Percentiles rank a stretch among this genome's conserved stretches.
Evolutionary conservation across 495 filamentous ascomycete genomes (phyloP).

Genomic region (Lophiostoma macrostomum): DNA sequence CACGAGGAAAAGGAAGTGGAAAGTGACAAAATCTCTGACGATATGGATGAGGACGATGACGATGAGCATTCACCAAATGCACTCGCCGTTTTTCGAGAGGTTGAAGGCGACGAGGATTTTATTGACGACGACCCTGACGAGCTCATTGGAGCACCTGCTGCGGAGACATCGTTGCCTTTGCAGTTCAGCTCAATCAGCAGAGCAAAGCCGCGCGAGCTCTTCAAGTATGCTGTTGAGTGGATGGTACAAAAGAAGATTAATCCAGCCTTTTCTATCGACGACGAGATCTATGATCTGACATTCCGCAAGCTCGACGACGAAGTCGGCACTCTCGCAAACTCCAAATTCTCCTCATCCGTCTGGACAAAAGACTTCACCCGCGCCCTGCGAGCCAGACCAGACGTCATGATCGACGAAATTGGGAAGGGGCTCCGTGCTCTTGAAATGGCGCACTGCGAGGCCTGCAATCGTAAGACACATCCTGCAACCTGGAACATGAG

Average conservation of each 20-base stretch:
- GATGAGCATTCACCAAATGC: constrained; percentile 20
- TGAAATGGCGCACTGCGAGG: constrained; percentile 59
- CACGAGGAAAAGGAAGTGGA: constrained; percentile 27
- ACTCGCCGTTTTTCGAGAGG: constrained; percentile 39
- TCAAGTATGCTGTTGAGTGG: constrained; percentile 78
- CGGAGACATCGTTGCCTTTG: constrained; percentile 60
- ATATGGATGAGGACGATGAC: constrained; percentile 17
- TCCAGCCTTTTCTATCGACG: constrained; percentile 64
- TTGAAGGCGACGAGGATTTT: constrained; percentile 70
- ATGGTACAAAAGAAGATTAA: constrained; percentile 75
- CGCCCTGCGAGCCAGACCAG: constrained; percentile 65
- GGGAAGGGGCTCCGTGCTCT: constrained; percentile 23
- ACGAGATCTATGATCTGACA: constrained; percentile 65
- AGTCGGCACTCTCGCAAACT: constrained; percentile 62
- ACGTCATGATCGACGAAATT: constrained; percentile 38
- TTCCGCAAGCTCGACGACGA: constrained; percentile 75
- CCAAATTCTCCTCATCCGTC: constrained; percentile 68
- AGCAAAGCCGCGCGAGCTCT: constrained; percentile 70
- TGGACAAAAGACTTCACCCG: constrained; percentile 68
- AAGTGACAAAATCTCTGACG: constrained; percentile 17
- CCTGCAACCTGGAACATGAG: constrained; percentile 60
- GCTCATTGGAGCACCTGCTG: constrained; percentile 59
- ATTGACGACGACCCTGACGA: constrained; percentile 61
- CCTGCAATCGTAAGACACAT: constrained; percentile 70
- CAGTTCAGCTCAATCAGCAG: constrained; percentile 65